phyloP scores from a whole-genome alignment of 2,329 filamentous ascomycete species.

The Penicillium sclerotiorum region DNA sequence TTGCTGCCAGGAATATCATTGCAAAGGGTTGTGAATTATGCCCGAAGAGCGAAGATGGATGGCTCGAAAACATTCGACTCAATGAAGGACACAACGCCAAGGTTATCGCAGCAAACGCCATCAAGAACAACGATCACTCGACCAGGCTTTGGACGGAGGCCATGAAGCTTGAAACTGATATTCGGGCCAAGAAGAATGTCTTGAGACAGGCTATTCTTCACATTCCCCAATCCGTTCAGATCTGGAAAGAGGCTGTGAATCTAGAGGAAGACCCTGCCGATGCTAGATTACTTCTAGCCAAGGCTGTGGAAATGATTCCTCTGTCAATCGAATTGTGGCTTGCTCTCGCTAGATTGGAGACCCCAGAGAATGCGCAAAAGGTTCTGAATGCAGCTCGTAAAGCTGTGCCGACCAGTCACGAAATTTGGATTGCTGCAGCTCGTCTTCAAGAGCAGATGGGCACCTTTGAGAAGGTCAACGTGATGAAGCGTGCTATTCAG shows the following conservation, averaged over 20 bases:
- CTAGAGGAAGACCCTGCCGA: slow-evolving; percentile 88
- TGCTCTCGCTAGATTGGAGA: slow-evolving; percentile 85
- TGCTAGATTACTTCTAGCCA: slow-evolving; percentile 84
- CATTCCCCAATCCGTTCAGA: slow-evolving; percentile 86
- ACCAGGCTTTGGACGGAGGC: slow-evolving; percentile 93
- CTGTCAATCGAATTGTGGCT: slow-evolving; percentile 94
- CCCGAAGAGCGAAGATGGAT: slow-evolving; percentile 91
- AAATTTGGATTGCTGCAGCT: slow-evolving; percentile 95
- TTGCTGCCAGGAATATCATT: slow-evolving; percentile 85
- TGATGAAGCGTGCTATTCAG: slow-evolving; percentile 93
- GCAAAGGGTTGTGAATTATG: slow-evolving; percentile 86
- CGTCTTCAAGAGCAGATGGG: slow-evolving; percentile 88
- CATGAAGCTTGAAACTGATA: slow-evolving; percentile 84
- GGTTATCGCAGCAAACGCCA: slow-evolving; percentile 89
- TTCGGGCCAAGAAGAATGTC: slow-evolving; percentile 86
- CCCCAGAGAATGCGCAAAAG: slow-evolving; percentile 87
- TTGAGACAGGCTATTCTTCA: slow-evolving; percentile 88
- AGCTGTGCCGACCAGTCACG: slow-evolving; percentile 87
- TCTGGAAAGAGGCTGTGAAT: slow-evolving; percentile 99
- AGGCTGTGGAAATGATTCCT: slow-evolving; percentile 93
- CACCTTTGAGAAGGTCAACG: slow-evolving; percentile 75
- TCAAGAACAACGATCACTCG: slow-evolving; percentile 86
- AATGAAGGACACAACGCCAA: slow-evolving; percentile 94
- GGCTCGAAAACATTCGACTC: slow-evolving; percentile 92
- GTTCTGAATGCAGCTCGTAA: slow-evolving; percentile 95